A percentile compares a stretch with the other conserved stretches of the same genome.
phyloP scores from a whole-genome alignment of 148 eudicot genomes.

The Cornus kousa region DNA sequence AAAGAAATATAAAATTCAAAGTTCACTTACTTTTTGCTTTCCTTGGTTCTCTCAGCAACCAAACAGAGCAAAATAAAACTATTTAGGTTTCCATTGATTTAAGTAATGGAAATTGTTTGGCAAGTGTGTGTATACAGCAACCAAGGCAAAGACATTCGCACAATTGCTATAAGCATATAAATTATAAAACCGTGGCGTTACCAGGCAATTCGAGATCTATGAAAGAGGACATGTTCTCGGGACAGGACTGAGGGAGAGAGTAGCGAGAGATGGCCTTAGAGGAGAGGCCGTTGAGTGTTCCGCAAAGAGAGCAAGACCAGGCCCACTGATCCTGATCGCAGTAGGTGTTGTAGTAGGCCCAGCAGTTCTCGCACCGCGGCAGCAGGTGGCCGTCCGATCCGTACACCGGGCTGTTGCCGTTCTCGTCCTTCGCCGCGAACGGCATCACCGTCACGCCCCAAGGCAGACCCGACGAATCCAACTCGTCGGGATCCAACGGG shows the following conservation, averaged over 20 bases:
- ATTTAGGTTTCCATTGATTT: neutral
- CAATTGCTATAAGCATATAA: neutral
- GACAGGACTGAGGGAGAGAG: slow-evolving; percentile 61
- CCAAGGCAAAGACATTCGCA: neutral
- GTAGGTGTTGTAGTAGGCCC: slow-evolving; percentile 90
- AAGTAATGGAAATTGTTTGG: too few relatives aligned
- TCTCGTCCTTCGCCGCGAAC: slow-evolving; percentile 68
- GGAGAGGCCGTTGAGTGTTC: slow-evolving; percentile 76
- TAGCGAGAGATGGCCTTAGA: slow-evolving; percentile 58
- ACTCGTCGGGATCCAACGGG: slow-evolving; percentile 57
- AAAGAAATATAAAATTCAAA: neutral
- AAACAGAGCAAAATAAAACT: neutral
- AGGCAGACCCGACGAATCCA: slow-evolving; percentile 72
- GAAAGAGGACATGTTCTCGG: slow-evolving; percentile 77
- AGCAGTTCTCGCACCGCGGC: slow-evolving; percentile 95
- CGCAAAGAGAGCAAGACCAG: slow-evolving; percentile 83
- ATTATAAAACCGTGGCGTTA: slow-evolving; percentile 14
- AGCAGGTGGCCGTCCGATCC: slow-evolving; percentile 74
- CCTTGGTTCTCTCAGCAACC: neutral
- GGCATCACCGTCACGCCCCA: slow-evolving; percentile 89
- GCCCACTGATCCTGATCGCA: slow-evolving; percentile 95
- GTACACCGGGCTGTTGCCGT: slow-evolving; percentile 62
- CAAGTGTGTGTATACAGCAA: too few relatives aligned
- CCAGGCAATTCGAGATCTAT: slow-evolving; percentile 84
- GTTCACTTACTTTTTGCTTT: neutral